Evolutionary conservation across 768 basidiomycete species (phyloP).

Genomic region (Leccinum fibrillosum): DNA sequence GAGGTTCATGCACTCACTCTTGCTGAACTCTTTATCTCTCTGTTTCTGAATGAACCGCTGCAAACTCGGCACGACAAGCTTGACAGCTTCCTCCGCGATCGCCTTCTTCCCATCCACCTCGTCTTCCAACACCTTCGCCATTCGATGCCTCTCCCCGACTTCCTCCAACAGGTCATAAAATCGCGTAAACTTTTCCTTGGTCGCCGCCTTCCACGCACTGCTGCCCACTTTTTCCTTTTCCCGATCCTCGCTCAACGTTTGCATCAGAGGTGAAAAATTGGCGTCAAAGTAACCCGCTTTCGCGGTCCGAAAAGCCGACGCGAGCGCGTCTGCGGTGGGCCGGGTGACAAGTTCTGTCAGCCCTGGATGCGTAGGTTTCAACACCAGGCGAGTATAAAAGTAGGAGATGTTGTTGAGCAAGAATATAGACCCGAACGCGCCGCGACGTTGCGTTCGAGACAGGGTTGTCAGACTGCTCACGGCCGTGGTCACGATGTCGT

Average conservation of each 20-base stretch:
- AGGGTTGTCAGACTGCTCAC: constrained; percentile 59
- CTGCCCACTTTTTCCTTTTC: constrained; percentile 44
- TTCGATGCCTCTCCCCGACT: constrained; percentile 68
- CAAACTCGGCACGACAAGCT: constrained; percentile 71
- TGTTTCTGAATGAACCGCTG: constrained; percentile 74
- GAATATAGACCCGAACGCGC: constrained; percentile 71
- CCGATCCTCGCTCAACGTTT: constrained; percentile 49
- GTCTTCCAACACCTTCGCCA: constrained; percentile 68
- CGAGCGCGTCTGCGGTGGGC: constrained; percentile 58
- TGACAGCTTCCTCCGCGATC: constrained; percentile 71
- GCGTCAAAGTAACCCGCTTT: constrained; percentile 83
- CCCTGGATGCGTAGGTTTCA: constrained; percentile 45
- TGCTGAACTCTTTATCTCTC: constrained; percentile 80
- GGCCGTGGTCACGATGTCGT: constrained; percentile 70
- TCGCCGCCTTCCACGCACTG: constrained; percentile 48
- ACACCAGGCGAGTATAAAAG: constrained; percentile 56
- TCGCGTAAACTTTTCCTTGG: constrained; percentile 79
- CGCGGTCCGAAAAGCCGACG: constrained; percentile 72
- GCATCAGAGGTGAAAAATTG: constrained; percentile 78
- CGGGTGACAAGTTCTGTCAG: constrained; percentile 55
- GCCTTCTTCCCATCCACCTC: constrained; percentile 57
- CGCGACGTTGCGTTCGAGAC: constrained; percentile 57
- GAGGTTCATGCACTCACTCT: constrained; percentile 48
- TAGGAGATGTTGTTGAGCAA: constrained; percentile 78
- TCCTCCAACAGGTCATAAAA: constrained; percentile 84